Conservation (phyloP, 2,329 filamentous ascomycete species). For the Fusarium graminum region DNA sequence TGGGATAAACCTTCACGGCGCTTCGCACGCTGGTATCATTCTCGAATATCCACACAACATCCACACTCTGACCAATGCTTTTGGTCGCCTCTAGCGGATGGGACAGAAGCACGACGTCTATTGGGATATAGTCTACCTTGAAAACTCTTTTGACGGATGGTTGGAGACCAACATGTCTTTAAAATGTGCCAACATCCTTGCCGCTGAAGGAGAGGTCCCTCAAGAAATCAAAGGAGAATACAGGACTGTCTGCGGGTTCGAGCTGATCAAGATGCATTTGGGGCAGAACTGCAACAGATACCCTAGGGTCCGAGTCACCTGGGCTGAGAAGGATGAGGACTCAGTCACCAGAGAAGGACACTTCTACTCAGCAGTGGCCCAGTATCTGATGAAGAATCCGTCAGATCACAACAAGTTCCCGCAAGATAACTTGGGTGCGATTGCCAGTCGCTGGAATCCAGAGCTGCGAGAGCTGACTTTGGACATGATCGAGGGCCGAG, state of each 20-base stretch:
- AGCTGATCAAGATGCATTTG: background rate
- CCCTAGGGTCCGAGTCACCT: background rate
- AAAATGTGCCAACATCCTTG: background rate
- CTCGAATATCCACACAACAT: constrained; percentile 5
- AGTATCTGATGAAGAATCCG: background rate
- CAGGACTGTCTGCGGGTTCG: background rate
- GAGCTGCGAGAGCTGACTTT: too few relatives aligned
- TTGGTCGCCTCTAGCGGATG: background rate
- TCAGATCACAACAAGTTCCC: too few relatives aligned
- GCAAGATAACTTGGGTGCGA: too few relatives aligned
- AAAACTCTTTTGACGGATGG: background rate
- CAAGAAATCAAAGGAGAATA: background rate
- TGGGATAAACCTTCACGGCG: background rate
- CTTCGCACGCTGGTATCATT: background rate
- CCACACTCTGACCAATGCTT: background rate
- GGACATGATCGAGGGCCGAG: too few relatives aligned
- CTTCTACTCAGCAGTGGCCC: constrained; percentile 2
- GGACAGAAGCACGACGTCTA: background rate
- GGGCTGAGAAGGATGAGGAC: background rate
- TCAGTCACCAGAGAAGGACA: background rate
- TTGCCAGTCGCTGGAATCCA: too few relatives aligned
- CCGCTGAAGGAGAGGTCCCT: background rate
- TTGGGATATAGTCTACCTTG: background rate
- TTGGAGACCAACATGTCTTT: background rate
- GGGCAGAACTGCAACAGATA: background rate